Evolutionary conservation across 805 yeast genomes (phyloP).

Genomic region (Candida saitoana): DNA sequence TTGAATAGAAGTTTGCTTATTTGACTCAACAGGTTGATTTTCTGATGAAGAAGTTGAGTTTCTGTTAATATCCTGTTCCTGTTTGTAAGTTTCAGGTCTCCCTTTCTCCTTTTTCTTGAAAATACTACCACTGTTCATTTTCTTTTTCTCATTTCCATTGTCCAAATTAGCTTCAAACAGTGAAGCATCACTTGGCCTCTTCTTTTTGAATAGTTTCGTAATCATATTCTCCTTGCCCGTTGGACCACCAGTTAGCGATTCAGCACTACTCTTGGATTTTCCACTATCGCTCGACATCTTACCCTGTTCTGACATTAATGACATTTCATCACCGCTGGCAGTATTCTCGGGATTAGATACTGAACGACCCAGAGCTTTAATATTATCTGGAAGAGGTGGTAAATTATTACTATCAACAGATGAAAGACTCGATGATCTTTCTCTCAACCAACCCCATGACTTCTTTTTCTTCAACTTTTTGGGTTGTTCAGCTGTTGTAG

Average conservation of each 20-base stretch:
- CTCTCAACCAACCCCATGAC: slow-evolving; percentile 39
- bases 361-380: slow-evolving; percentile 23
- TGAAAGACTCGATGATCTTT: slow-evolving; percentile 29
- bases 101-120: slow-evolving; percentile 1
- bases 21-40: slow-evolving; percentile 1
- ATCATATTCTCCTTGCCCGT: slow-evolving; percentile 38
- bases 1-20: slow-evolving; percentile 2
- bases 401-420: slow-evolving; percentile 19
- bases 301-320: slow-evolving; percentile 1
- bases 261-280: slow-evolving; percentile 8
- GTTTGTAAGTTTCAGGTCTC: not conserved
- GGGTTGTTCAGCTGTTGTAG: not conserved
- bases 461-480: slow-evolving; percentile 28
- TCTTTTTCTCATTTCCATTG: slow-evolving; percentile 15
- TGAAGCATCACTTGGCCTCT: slow-evolving; percentile 8
- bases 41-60: not conserved
- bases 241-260: slow-evolving; percentile 8
- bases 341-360: slow-evolving; percentile 35
- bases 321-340: not conserved
- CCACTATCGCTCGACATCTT: slow-evolving; percentile 5
- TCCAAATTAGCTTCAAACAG: slow-evolving; percentile 10
- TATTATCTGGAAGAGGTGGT: slow-evolving; percentile 20
- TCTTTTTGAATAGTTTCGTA: slow-evolving; percentile 31
- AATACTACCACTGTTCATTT: not conserved
- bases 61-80: not conserved